These are phyloP conservation scores for Synchytrium microbalum DNA, from an alignment of 371 early-diverging fungal species.

Conservation along the genomic window DNA sequence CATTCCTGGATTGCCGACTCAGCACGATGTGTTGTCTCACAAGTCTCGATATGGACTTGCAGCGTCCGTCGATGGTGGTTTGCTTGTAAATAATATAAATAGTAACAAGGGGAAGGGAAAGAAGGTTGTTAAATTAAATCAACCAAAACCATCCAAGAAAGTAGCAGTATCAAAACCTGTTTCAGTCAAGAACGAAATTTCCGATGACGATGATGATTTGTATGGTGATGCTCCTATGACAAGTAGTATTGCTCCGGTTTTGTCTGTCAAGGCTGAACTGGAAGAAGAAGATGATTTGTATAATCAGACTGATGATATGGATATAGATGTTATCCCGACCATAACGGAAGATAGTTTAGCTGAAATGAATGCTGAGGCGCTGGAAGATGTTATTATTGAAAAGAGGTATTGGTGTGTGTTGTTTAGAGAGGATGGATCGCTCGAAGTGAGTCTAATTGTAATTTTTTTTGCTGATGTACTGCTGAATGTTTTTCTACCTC, in stretches of 20 bases:
- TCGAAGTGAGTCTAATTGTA: constrained; percentile 37
- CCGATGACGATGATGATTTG: constrained; percentile 8
- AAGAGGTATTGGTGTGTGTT: constrained; percentile 41
- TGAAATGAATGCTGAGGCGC: constrained; percentile 18
- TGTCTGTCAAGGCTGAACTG: constrained; percentile 10
- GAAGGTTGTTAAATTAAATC: not conserved
- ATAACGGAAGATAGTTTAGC: constrained; percentile 61
- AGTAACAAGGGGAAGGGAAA: not conserved
- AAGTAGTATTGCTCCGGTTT: constrained; percentile 6
- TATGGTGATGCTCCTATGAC: not conserved
- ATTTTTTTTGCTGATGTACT: constrained; percentile 6
- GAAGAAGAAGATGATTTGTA: constrained; percentile 3
- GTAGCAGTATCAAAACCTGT: not conserved
- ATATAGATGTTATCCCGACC: constrained; percentile 41
- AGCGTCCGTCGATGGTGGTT: not conserved
- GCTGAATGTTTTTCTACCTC: not conserved
- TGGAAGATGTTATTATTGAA: constrained; percentile 15
- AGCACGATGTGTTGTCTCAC: not conserved
- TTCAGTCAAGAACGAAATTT: not conserved
- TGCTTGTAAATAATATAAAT: too few relatives aligned
- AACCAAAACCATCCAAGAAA: not conserved
- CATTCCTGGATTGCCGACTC: not conserved
- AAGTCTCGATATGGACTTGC: not conserved
- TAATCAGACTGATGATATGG: constrained; percentile 2
- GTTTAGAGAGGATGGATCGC: constrained; percentile 42